Evolutionary conservation across 768 basidiomycete species (phyloP), one percentile per base, ranked within the genome.

Genomic region (Rubroboletus pulcherrimus): DNA sequence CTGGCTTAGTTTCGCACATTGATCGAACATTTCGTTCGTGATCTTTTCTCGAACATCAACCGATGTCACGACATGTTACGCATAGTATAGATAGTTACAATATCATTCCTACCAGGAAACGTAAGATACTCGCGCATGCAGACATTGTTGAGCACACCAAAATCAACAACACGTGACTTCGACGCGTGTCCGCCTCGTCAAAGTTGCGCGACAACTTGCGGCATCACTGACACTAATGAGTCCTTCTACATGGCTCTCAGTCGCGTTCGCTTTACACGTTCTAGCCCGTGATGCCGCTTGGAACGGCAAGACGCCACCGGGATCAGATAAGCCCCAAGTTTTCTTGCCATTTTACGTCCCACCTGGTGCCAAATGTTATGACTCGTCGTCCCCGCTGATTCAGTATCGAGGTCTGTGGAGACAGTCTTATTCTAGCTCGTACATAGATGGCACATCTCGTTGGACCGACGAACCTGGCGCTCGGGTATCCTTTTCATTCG

Each of bases 341-440:
- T 90, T 90, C 71, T 77, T 78, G 2, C 85, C 88, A 0, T 91
- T 82, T 74, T 91, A 85, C 64, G 84, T 88, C 67, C 84, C 89
- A 54, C 80, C 81, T 12, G 88, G 89, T 30, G 78, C 87, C 7
- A 86, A 82, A 76, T 75, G 79, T 61, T 87, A 87, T 57, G 83
- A 86, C 65, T 88, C 88, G 1, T 74, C 78, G 34, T 90, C 87
- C 29, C 85, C 83, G 21, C 66, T 87, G n/a, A 67, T 91, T 21
- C 77, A 76, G 30, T 89, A 85, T 61, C 76, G 77, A 35, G 85
- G 86, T 7, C 64, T 62, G 30, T 91, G 89, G 89, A 66, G 65
- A 8, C 78, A 81, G 29, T 67, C 76, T 1, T 82, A 75, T 62
- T 85, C 86, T 0, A 66, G 70, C 1, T 70, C 74, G 35, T 85